Conservation (phyloP, 2,329 filamentous ascomycete genomes). For the Lecanosticta acicola region DNA sequence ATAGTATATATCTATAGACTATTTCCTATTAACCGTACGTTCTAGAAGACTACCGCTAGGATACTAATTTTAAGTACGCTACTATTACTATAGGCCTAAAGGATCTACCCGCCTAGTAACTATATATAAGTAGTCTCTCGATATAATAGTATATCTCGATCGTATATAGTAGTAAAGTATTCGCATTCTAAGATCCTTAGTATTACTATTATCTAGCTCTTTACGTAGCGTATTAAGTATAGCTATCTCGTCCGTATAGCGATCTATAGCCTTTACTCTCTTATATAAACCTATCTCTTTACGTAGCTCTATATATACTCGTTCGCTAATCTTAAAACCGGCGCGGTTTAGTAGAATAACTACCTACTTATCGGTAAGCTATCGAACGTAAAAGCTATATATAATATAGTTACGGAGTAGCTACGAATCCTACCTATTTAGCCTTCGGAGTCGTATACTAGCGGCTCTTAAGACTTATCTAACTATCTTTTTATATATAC, state of each 20-base stretch:
- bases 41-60: not conserved
- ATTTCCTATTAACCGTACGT: not conserved
- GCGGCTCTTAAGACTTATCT: not conserved
- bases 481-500: not conserved
- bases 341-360: not conserved
- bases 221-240: not conserved
- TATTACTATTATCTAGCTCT: not conserved
- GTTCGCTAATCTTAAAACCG: not conserved
- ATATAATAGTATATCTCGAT: not conserved
- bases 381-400: not conserved
- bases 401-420: not conserved
- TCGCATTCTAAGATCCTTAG: not conserved
- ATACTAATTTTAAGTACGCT: not conserved
- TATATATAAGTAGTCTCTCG: not conserved
- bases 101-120: not conserved
- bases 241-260: not conserved
- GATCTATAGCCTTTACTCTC: not conserved
- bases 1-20: constrained; percentile 1
- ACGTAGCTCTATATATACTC: not conserved
- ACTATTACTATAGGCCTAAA: not conserved
- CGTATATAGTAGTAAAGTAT: not conserved
- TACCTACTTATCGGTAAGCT: not conserved
- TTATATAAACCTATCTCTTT: not conserved
- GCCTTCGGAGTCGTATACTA: not conserved
- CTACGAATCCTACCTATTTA: not conserved